Conservation (phyloP, 2,329 filamentous ascomycete species). For the Nemania serpens region DNA sequence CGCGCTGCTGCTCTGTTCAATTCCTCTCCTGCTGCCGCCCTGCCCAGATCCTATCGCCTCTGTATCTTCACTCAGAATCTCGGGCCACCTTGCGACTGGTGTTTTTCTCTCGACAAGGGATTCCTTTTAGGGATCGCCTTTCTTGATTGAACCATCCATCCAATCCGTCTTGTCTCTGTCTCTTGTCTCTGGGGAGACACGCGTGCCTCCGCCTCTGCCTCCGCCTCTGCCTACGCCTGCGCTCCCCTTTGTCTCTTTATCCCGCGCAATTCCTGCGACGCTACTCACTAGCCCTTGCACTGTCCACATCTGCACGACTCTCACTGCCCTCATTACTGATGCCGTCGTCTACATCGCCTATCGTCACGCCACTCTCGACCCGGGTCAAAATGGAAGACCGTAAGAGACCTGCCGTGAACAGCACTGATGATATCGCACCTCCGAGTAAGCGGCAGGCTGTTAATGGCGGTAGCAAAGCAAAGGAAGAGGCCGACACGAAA, state of each 20-base stretch:
- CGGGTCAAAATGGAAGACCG: constrained; percentile 98
- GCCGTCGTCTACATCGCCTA: constrained; percentile 79
- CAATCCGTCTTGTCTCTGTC: too few species aligned
- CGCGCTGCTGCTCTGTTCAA: constrained; percentile 16
- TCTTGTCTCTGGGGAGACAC: constrained; percentile 23
- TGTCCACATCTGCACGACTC: constrained; percentile 29
- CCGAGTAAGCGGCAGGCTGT: constrained; percentile 90
- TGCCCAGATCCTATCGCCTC: constrained; percentile 3
- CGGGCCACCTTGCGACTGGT: constrained; percentile 12
- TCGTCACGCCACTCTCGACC: constrained; percentile 75
- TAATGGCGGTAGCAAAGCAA: constrained; percentile 72
- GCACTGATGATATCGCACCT: constrained; percentile 81
- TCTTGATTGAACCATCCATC: constrained; percentile 16
- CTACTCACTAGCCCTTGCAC: constrained; percentile 13
- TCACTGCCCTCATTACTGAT: constrained; percentile 67
- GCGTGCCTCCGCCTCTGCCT: constrained; percentile 24
- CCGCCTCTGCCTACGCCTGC: constrained; percentile 18
- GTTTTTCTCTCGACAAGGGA: constrained; percentile 19
- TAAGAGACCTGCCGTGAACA: constrained; percentile 87
- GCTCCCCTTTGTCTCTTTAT: constrained; percentile 22
- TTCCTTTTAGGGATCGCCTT: constrained; percentile 29
- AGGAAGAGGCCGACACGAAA: constrained; percentile 59
- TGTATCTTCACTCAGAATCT: not conserved
- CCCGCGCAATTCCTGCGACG: constrained; percentile 14
- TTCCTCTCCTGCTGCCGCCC: constrained; percentile 3